Conservation (phyloP, 2,329 filamentous ascomycete genomes). For the Calonectria leucothoes region DNA sequence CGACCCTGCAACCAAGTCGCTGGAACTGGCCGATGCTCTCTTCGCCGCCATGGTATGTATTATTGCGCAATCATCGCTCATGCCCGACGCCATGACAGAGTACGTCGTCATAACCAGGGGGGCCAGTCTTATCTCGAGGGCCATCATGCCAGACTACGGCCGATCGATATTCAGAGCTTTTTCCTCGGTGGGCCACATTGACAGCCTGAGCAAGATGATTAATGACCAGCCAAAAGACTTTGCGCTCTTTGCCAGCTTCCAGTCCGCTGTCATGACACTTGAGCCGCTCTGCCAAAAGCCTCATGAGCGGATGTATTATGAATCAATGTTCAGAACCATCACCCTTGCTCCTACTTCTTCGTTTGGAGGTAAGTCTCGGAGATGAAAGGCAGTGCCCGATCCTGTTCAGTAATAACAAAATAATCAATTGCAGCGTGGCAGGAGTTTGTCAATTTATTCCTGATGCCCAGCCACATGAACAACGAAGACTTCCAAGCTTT, state of each 20-base stretch:
- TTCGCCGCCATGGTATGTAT: constrained; percentile 50
- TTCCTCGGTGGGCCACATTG: constrained; percentile 40
- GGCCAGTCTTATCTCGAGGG: constrained; percentile 35
- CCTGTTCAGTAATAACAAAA: background rate
- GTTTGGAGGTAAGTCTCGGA: constrained; percentile 31
- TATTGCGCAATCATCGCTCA: constrained; percentile 49
- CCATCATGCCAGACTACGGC: constrained; percentile 33
- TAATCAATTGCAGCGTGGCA: constrained; percentile 30
- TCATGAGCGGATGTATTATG: constrained; percentile 33
- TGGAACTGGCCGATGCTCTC: constrained; percentile 49
- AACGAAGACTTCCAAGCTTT: constrained; percentile 48
- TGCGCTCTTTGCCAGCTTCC: constrained; percentile 32
- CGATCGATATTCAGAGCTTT: constrained; percentile 39
- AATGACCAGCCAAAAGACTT: constrained; percentile 37
- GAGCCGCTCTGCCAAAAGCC: constrained; percentile 28
- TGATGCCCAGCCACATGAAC: constrained; percentile 27
- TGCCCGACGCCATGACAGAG: constrained; percentile 52
- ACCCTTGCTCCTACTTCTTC: constrained; percentile 26
- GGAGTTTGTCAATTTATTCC: constrained; percentile 34
- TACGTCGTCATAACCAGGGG: constrained; percentile 51
- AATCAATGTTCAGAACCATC: constrained; percentile 27
- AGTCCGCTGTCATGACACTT: constrained; percentile 27
- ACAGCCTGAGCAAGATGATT: constrained; percentile 31
- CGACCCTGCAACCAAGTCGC: constrained; percentile 35
- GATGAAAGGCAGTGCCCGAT: background rate